These are phyloP conservation scores for Podosphaera xanthii DNA, from an alignment of 2,329 filamentous ascomycete species.

Conservation along the genomic window DNA sequence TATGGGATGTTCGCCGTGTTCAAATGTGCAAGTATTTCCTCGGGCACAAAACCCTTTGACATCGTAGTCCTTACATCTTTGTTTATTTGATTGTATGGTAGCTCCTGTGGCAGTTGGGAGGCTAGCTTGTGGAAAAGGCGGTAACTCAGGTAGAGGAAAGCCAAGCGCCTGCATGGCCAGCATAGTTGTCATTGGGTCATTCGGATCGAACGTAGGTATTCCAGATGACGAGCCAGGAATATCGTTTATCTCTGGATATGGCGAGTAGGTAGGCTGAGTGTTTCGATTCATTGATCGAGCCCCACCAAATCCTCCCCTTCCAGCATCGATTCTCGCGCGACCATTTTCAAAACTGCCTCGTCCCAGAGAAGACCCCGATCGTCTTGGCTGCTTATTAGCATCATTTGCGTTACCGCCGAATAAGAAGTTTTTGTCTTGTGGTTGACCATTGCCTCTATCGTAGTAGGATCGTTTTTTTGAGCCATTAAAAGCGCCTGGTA, in stretches of 20 bases:
- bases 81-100: slow-evolving; percentile 9
- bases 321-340: slow-evolving; percentile 2
- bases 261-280: slow-evolving; percentile 5
- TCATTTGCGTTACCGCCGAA: slow-evolving; percentile 16
- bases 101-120: slow-evolving; percentile 2
- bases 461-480: slow-evolving; percentile 31
- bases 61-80: slow-evolving; percentile 46
- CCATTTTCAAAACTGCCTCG: slow-evolving; percentile 18
- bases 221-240: slow-evolving; percentile 13
- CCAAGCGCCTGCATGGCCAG: slow-evolving; percentile 36
- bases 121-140: slow-evolving; percentile 13
- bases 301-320: slow-evolving; percentile 12
- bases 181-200: slow-evolving; percentile 37
- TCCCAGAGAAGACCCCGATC: slow-evolving; percentile 21
- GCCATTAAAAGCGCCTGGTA: slow-evolving; percentile 10
- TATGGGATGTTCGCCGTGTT: slow-evolving; percentile 37
- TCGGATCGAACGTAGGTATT: slow-evolving; percentile 30
- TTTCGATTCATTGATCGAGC: slow-evolving; percentile 5
- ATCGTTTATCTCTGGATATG: slow-evolving; percentile 4
- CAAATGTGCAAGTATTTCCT: slow-evolving; percentile 42
- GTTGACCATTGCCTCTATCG: slow-evolving; percentile 25
- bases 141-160: slow-evolving; percentile 23
- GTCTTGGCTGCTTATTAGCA: slow-evolving; percentile 34
- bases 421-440: slow-evolving; percentile 15
- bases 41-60: slow-evolving; percentile 48